Conservation (phyloP, 202 grass and related monocot species). For the Setaria italica region DNA sequence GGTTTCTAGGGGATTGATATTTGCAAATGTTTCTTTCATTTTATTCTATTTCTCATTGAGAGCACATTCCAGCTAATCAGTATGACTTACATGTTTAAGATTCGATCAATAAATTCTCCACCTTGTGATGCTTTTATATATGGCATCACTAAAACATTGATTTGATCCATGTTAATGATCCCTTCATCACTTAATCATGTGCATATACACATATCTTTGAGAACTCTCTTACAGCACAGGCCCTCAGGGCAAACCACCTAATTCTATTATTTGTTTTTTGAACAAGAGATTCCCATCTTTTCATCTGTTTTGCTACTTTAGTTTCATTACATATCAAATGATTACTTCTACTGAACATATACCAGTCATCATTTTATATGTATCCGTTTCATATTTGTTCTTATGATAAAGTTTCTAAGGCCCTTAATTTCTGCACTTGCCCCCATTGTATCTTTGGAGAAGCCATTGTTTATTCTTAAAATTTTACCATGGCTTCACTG, state of each 20-base stretch:
- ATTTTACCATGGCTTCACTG: background rate
- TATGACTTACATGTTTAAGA: background rate
- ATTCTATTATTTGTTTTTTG: slow-evolving; percentile 1
- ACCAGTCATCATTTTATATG: background rate
- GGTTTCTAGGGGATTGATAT: background rate
- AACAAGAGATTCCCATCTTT: background rate
- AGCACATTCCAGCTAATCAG: slow-evolving; percentile 8
- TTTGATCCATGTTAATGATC: slow-evolving; percentile 20
- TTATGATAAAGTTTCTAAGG: background rate
- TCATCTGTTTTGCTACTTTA: slow-evolving; percentile 10
- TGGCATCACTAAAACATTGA: background rate
- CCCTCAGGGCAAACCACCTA: background rate
- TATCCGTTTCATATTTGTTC: background rate
- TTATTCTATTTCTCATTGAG: background rate
- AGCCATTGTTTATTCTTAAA: slow-evolving; percentile 7
- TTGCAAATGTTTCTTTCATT: background rate
- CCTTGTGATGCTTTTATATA: background rate
- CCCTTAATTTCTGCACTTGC: background rate
- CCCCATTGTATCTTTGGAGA: background rate
- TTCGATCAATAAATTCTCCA: background rate
- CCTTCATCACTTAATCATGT: background rate
- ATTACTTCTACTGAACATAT: background rate
- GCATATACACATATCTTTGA: slow-evolving; percentile 9
- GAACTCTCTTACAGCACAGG: background rate
- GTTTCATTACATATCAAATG: slow-evolving; percentile 12